Percentiles rank a stretch among this genome's conserved stretches.
Evolutionary conservation across 2,329 filamentous ascomycete genomes (phyloP).

Genomic region (Fusarium sp.): DNA sequence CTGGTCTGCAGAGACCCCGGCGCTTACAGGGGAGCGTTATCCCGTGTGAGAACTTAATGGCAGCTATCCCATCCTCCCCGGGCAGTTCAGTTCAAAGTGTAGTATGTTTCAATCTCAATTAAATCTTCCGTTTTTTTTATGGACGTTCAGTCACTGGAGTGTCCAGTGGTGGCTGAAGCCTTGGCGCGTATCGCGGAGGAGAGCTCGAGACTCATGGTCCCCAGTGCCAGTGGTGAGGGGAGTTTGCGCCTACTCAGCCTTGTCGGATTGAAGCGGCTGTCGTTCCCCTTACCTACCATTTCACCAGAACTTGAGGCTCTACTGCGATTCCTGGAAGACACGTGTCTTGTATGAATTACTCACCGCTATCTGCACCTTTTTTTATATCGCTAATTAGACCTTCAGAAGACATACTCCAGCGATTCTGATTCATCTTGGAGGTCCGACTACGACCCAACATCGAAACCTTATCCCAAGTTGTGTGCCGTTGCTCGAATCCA

Average conservation of each 20-base stretch:
- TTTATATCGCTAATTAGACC: background rate
- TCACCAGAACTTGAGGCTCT: background rate
- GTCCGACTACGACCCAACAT: background rate
- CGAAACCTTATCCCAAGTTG: background rate
- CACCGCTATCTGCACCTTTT: fast-evolving
- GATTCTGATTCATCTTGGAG: background rate
- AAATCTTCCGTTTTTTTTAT: fast-evolving
- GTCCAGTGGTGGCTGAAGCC: background rate
- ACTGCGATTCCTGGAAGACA: background rate
- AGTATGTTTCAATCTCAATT: background rate
- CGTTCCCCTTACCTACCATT: background rate
- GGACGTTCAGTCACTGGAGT: fast-evolving
- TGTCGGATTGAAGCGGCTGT: background rate
- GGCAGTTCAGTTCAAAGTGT: background rate
- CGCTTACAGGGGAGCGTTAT: background rate
- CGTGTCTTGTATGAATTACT: background rate
- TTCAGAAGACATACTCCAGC: background rate
- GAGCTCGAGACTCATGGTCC: background rate
- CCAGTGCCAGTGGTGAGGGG: background rate
- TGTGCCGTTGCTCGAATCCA: background rate
- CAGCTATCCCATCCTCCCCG: too few species aligned
- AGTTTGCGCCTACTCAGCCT: background rate
- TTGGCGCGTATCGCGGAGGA: background rate
- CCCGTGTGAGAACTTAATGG: too few species aligned
- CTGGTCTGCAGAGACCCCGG: background rate